Evolutionary conservation across 768 basidiomycete genomes (phyloP).

Genomic region (Tubosaeta sp.): DNA sequence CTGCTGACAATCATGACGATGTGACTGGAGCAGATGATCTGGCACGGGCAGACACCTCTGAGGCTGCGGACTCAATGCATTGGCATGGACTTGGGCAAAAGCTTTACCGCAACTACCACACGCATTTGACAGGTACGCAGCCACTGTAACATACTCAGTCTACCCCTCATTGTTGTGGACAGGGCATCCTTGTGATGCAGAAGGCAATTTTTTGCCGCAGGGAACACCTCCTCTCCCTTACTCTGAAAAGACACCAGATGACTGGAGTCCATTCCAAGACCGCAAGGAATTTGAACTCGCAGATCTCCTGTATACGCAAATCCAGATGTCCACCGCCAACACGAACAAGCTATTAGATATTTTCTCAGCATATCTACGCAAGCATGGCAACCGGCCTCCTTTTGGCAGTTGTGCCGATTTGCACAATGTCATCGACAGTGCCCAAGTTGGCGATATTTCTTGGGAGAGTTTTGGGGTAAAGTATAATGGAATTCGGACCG

Average conservation of each 20-base stretch:
- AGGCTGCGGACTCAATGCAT: not conserved
- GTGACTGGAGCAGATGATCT: not conserved
- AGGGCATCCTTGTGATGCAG: conserved; percentile 1
- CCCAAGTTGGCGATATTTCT: not conserved
- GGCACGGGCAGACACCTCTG: not conserved
- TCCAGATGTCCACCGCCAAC: not conserved
- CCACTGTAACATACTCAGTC: not conserved
- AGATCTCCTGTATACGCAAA: not conserved
- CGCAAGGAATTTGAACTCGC: not conserved
- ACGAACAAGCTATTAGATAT: not conserved
- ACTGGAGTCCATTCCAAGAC: conserved; percentile 1
- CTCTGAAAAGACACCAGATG: not conserved
- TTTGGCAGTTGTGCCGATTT: not conserved
- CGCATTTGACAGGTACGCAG: not conserved
- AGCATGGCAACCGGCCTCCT: not conserved
- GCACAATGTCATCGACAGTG: not conserved
- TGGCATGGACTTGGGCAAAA: not conserved
- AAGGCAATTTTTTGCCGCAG: conserved; percentile 5
- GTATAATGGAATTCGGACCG: not conserved
- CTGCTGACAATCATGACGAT: not conserved
- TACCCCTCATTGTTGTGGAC: not conserved
- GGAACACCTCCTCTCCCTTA: conserved; percentile 1
- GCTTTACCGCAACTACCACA: conserved; percentile 9
- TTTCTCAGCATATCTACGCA: not conserved
- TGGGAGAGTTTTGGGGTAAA: not conserved